Percentiles rank a stretch among this genome's conserved stretches.
These are phyloP conservation scores for Lactarius akahatsu DNA, from an alignment of 768 basidiomycete species.

Conservation along the genomic window DNA sequence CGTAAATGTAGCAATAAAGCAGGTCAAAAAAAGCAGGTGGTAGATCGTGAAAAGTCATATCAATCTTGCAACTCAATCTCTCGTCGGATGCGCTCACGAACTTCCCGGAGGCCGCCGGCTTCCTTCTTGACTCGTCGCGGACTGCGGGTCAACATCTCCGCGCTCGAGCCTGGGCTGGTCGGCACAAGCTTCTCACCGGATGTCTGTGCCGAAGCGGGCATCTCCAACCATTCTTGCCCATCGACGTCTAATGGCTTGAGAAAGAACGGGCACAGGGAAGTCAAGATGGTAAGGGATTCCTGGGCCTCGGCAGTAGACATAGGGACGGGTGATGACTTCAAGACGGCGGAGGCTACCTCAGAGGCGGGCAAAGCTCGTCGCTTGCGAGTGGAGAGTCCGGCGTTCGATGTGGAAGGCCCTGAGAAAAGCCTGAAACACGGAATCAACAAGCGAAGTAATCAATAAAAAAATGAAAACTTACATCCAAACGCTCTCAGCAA, in stretches of 20 bases:
- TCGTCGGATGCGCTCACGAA: constrained; percentile 75
- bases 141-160: constrained; percentile 61
- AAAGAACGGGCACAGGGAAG: constrained; percentile 78
- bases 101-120: constrained; percentile 71
- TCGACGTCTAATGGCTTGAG: constrained; percentile 60
- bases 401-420: constrained; percentile 50
- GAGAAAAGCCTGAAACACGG: constrained; percentile 63
- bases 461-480: constrained; percentile 32
- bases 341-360: constrained; percentile 65
- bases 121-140: constrained; percentile 71
- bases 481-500: constrained; percentile 92
- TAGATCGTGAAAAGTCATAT: constrained; percentile 21
- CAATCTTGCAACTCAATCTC: constrained; percentile 72
- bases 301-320: constrained; percentile 75
- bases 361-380: constrained; percentile 65
- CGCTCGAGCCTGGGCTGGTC: constrained; percentile 53
- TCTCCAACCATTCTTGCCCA: constrained; percentile 56
- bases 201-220: constrained; percentile 48
- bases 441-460: constrained; percentile 5
- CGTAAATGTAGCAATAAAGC: constrained; percentile 24
- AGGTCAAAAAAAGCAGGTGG: background rate
- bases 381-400: constrained; percentile 60
- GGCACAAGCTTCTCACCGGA: constrained; percentile 36
- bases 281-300: constrained; percentile 68
- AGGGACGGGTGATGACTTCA: constrained; percentile 81